Conservation (phyloP, 148 eudicot species). For the Amaranthus hypochondriacus region DNA sequence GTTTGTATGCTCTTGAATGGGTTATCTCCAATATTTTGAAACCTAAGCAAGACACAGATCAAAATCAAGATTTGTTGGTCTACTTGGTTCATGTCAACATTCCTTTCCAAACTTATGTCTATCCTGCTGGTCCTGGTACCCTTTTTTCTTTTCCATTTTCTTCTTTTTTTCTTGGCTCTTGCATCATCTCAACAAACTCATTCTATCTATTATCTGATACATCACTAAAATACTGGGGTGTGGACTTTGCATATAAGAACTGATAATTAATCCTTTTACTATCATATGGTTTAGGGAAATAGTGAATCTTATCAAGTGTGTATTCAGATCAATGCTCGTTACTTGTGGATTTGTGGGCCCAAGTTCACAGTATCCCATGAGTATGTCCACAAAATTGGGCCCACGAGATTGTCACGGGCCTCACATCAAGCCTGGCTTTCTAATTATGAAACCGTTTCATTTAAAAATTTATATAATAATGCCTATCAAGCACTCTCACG, state of each 20-base stretch:
- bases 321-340: too few species aligned
- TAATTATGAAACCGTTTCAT: too few species aligned
- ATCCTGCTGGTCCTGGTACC: conserved; percentile 51
- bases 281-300: too few species aligned
- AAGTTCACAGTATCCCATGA: too few species aligned
- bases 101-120: conserved; percentile 36
- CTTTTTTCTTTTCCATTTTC: neutral
- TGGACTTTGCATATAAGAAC: neutral
- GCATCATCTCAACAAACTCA: too few species aligned
- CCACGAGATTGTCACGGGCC: too few species aligned
- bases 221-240: neutral
- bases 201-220: neutral
- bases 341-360: too few species aligned
- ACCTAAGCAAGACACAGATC: neutral
- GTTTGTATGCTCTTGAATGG: conserved; percentile 55
- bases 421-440: too few species aligned
- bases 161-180: neutral
- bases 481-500: too few species aligned
- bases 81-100: conserved; percentile 40
- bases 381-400: too few species aligned
- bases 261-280: neutral
- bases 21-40: conserved; percentile 28
- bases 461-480: too few species aligned
- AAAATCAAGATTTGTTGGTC: conserved; percentile 9
- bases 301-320: too few species aligned